Percentiles rank a stretch among this genome's conserved stretches.
phyloP scores from a whole-genome alignment of 1,284 basidiomycete species.

The Ceratobasidium sp. region DNA sequence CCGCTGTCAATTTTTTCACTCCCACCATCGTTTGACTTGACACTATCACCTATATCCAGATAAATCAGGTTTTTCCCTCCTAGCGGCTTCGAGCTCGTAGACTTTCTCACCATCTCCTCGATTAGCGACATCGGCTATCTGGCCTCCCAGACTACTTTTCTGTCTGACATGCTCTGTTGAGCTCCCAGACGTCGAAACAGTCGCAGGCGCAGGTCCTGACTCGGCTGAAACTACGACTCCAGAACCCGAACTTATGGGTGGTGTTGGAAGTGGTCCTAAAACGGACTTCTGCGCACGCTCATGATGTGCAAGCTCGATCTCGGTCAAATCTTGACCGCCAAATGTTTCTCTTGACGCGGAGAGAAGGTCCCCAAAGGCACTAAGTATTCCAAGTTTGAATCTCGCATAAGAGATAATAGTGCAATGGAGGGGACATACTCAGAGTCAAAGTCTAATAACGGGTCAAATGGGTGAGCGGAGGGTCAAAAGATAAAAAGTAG shows the following conservation, averaged over 20 bases:
- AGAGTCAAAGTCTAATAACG: constrained; percentile 15
- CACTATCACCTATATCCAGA: constrained; percentile 3
- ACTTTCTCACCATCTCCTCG: background rate
- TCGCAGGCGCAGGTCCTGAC: no score
- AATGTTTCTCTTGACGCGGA: constrained; percentile 10
- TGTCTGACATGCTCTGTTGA: no score
- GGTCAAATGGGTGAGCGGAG: no score
- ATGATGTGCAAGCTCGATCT: constrained; percentile 39
- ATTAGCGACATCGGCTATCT: background rate
- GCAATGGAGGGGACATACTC: background rate
- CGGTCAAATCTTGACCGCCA: constrained; percentile 45
- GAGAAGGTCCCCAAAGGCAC: constrained; percentile 21
- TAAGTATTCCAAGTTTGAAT: background rate
- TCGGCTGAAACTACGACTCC: background rate
- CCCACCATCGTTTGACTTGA: constrained; percentile 3
- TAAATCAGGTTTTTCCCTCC: constrained; percentile 16
- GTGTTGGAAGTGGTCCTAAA: background rate
- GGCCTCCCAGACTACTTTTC: no score
- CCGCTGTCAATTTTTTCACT: background rate
- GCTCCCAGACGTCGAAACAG: no score
- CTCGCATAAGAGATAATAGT: background rate
- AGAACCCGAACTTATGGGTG: constrained; percentile 7
- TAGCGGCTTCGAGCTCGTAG: constrained; percentile 5
- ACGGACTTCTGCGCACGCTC: constrained; percentile 1
- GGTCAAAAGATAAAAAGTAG: background rate